Conservation (phyloP, 495 filamentous ascomycete genomes). For the Penicillium ucsense region DNA sequence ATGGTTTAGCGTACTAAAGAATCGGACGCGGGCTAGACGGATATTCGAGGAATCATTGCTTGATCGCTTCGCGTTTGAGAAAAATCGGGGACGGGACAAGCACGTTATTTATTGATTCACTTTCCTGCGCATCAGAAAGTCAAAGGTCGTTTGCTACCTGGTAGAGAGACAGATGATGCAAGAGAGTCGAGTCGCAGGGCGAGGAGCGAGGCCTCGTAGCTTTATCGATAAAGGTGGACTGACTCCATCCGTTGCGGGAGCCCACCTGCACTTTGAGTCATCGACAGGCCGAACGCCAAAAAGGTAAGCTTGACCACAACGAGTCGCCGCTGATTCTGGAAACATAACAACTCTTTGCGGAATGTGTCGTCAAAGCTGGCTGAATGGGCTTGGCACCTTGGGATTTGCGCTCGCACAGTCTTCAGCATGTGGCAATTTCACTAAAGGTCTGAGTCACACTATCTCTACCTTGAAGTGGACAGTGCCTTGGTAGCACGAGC, state of each 20-base stretch:
- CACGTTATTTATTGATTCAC: too few relatives aligned
- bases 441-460: too few relatives aligned
- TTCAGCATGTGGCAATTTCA: too few relatives aligned
- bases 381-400: too few relatives aligned
- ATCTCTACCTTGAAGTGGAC: too few relatives aligned
- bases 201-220: conserved; percentile 11
- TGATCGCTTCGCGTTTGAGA: conserved; percentile 1
- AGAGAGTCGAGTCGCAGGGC: conserved; percentile 2
- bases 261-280: conserved; percentile 19
- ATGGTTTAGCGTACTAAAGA: too few relatives aligned
- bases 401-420: too few relatives aligned
- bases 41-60: conserved; percentile 43
- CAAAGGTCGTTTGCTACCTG: too few relatives aligned
- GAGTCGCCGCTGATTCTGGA: not conserved
- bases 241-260: not conserved
- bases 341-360: not conserved
- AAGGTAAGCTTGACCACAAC: not conserved
- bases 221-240: conserved; percentile 30
- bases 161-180: not conserved
- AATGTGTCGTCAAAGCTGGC: too few relatives aligned
- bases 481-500: not conserved
- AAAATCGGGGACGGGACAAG: too few relatives aligned
- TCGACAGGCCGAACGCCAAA: conserved; percentile 1
- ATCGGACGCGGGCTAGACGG: conserved; percentile 19
- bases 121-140: too few relatives aligned